Evolutionary conservation across 2,329 filamentous ascomycete species (phyloP).

Genomic region (Fusarium tuaranense): DNA sequence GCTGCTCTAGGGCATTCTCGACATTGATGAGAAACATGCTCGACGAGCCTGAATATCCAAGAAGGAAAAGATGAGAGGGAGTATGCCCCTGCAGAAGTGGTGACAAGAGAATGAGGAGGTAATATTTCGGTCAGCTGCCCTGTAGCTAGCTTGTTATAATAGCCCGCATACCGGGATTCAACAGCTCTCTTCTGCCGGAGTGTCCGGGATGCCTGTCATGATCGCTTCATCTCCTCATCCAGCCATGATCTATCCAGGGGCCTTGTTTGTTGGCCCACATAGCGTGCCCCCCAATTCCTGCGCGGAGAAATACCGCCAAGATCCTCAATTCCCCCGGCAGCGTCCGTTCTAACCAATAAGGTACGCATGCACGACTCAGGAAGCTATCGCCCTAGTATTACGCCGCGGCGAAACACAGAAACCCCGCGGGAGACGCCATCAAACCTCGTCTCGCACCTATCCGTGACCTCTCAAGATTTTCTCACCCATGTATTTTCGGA

Average conservation of each 20-base stretch:
- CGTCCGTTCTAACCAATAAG: neutral
- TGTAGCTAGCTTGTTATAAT: neutral
- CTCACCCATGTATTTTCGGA: neutral
- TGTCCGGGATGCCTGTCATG: neutral
- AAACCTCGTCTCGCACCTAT: neutral
- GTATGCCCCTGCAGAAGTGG: neutral
- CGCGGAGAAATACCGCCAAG: neutral
- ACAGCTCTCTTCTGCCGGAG: neutral
- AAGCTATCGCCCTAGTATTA: neutral
- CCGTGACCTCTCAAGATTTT: neutral
- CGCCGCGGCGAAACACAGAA: neutral
- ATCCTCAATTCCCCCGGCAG: neutral
- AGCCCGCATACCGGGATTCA: neutral
- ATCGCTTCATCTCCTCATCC: neutral
- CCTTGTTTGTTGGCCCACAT: neutral
- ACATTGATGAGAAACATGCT: slow-evolving; percentile 9
- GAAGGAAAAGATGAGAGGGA: neutral
- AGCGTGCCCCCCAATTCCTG: neutral
- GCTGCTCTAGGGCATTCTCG: slow-evolving; percentile 2
- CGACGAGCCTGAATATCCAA: neutral
- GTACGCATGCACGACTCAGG: neutral
- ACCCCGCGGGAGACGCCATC: neutral
- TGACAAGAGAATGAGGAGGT: neutral
- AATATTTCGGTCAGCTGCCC: neutral
- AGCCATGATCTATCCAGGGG: neutral